A percentile compares a stretch with the other conserved stretches of the same genome.
Evolutionary conservation across 2,329 filamentous ascomycete species (phyloP).

Genomic region (Alternaria metachromatica): DNA sequence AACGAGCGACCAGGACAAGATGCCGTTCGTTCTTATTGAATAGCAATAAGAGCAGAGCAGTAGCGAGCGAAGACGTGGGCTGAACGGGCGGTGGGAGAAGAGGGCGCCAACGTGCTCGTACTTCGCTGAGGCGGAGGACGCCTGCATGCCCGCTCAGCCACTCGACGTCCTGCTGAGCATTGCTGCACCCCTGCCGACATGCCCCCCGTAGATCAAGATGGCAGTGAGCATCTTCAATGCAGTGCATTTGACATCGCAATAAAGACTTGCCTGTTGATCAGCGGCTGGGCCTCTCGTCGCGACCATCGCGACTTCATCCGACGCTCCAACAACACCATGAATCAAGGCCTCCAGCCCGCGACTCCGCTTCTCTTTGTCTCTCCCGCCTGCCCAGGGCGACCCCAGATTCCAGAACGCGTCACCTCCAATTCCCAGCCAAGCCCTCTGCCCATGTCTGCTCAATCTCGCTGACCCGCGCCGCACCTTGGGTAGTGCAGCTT

Average conservation of each 20-base stretch:
- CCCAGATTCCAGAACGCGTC: slow-evolving; percentile 10
- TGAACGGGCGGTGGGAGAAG: slow-evolving; percentile 11
- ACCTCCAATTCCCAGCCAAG: slow-evolving; percentile 12
- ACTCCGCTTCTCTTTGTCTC: slow-evolving; percentile 4
- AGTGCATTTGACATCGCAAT: background rate
- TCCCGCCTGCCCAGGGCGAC: slow-evolving; percentile 4
- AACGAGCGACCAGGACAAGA: slow-evolving; percentile 4
- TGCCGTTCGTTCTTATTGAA: background rate
- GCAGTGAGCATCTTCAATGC: background rate
- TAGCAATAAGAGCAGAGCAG: background rate
- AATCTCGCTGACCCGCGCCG: slow-evolving; percentile 18
- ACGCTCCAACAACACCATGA: background rate
- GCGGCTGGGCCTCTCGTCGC: background rate
- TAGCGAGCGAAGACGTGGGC: slow-evolving; percentile 2
- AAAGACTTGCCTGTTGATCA: background rate
- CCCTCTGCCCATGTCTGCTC: slow-evolving; percentile 4
- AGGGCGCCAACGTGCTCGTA: slow-evolving; percentile 23
- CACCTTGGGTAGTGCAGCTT: slow-evolving; percentile 8
- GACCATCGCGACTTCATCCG: background rate
- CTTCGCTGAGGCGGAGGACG: slow-evolving; percentile 26
- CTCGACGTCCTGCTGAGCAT: slow-evolving; percentile 18
- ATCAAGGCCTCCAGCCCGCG: background rate
- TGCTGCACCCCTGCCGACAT: slow-evolving; percentile 11
- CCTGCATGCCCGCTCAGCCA: slow-evolving; percentile 27
- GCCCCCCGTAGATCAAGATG: slow-evolving; percentile 6